Evolutionary conservation across 2,329 filamentous ascomycete species (phyloP), one percentile per base, ranked within the genome.

Genomic region (Corynespora cassiicola): DNA sequence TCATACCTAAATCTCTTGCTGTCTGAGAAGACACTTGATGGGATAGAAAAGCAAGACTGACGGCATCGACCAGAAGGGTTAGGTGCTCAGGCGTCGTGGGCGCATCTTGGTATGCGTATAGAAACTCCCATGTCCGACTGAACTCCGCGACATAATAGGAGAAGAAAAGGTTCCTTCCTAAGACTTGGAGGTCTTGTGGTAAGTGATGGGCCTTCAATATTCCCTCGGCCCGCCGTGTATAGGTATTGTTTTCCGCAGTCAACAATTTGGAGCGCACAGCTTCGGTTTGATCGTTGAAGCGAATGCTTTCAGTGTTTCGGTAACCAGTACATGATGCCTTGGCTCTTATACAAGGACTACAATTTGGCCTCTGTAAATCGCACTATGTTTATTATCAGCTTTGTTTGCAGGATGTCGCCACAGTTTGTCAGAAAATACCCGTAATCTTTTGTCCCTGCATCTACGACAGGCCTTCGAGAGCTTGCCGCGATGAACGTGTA

Each of bases 11-110:
- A 6, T 47, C 39, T 12, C 30, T 39, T 5, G 60, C 58, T 5
- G 47, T 39, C 2, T 34, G 39, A 0, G 52, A 60, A 3, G 26
- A 39, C 9, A 47, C 38, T 18, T 60, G 44, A 27, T 56, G 54
- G 3, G 51, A 52, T 1, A 63, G 33, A 28, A 62, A 63, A 2
- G 53, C 56, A 6, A 64, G 45, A 31, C 58, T 63, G 15, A 54
- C 57, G 20, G 58, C 58, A 32, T 63, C 58, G 19, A 63, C 59
- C 14, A 52, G 50, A 7, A 61, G 36, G 2, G 40, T 37, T 4
- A 63, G 26, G 39, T 62, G 43, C 8, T 56, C 50, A 8, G 56
- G 55, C 6, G 50, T 21, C 5, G n/a, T 8, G 4, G 10, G 14
- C 2, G 51, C 31, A 25, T 48, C 36, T 12, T 48, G 34, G 31